Evolutionary conservation across 2,329 filamentous ascomycete species (phyloP).

Genomic region (Mycosphaerella sp.): DNA sequence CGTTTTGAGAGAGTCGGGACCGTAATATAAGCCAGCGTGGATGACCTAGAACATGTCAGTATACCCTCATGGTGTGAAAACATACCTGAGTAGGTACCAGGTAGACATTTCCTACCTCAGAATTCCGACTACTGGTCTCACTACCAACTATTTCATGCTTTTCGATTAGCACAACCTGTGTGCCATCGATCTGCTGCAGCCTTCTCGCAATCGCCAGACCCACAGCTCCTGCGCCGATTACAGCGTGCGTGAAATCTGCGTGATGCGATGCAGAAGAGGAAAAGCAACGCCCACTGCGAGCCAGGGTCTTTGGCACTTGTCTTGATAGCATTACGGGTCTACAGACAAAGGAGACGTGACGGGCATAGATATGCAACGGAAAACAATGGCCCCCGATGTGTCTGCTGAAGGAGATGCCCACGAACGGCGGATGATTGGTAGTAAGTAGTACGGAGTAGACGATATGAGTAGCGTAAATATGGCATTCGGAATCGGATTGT

Average conservation of each 20-base stretch:
- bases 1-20: conserved; percentile 68
- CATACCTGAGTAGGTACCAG: neutral
- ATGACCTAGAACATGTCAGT: conserved; percentile 57
- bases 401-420: no score
- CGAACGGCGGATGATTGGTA: no score
- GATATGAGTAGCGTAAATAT: no score
- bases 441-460: no score
- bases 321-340: conserved; percentile 10
- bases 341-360: neutral
- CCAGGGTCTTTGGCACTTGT: neutral
- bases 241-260: conserved; percentile 59
- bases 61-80: neutral
- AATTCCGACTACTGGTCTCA: conserved; percentile 85
- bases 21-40: conserved; percentile 92
- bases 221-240: conserved; percentile 67
- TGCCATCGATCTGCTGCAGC: conserved; percentile 55
- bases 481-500: no score
- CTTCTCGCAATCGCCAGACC: conserved; percentile 73
- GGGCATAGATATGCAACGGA: no score
- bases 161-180: conserved; percentile 72
- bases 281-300: conserved; percentile 32
- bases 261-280: conserved; percentile 37
- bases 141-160: conserved; percentile 68
- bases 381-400: no score
- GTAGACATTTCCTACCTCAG: conserved; percentile 53